Base-by-base conservation (phyloP, 805 yeast genomes). In the Teunomyces kruisii region DNA sequence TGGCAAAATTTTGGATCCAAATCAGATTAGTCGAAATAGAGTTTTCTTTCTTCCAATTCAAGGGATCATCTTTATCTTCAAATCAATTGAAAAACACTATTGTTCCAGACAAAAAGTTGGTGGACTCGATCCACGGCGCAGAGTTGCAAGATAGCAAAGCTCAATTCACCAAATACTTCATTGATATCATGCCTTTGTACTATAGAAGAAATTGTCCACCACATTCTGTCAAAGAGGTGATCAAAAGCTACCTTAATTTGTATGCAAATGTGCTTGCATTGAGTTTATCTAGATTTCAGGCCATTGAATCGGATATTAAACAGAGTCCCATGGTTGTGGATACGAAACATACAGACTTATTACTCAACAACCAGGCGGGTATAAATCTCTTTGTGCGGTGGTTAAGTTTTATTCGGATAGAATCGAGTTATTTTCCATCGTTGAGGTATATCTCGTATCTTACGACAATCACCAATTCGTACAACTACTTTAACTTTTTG, bases 21-120 rank as follows among this genome's bases (percentile, higher is more conserved):
- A 41, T 64, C n/a, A 45, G 66, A 32, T 39, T 57, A n/a, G 47
- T 59, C n/a, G 67, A 61, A 40, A 39, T 62, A 19, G 62, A 58
- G 26, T 51, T 48, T 22, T 50, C 64, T 15, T 63, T 56, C 44
- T 62, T 62, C 49, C 69, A 62, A 44, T 53, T 53, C 31, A 58
- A 59, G 37, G 65, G 65, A 1, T 52, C 63, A 8, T 52, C 63
- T 24, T 42, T 63, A 32, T 47, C 57, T 15, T 57, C 64, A 9
- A 52, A 56, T 28, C 57, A 55, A 44, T 50, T 61, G 36, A 59
- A 56, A 32, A 51, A 56, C 36, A 48, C 67, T 1, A 46, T 65
- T 17, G 50, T 56, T 6, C 70, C 70, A 4, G 56, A 59, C 45
- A 42, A 41, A 24, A 44, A 52, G 17, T 32, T 54, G 13, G 43